These are phyloP conservation scores for Suillus decipiens DNA, from an alignment of 768 basidiomycete species.

Conservation along the genomic window DNA sequence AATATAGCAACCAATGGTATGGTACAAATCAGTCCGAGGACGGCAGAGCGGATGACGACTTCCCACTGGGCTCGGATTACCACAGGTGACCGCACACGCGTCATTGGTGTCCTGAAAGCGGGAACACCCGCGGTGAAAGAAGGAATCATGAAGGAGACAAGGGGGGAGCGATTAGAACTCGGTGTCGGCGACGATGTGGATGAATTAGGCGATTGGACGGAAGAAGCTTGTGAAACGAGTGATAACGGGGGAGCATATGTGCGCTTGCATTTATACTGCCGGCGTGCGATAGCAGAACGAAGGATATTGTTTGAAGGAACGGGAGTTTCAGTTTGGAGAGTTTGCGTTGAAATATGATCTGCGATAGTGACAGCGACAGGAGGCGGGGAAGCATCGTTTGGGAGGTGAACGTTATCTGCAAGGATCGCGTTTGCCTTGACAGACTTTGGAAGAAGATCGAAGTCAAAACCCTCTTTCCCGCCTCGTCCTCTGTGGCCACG, in stretches of 20 bases:
- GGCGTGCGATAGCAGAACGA: conserved; percentile 21
- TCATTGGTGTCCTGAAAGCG: conserved; percentile 70
- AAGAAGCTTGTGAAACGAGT: conserved; percentile 5
- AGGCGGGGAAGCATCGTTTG: background rate
- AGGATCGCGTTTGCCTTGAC: background rate
- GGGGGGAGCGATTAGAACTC: conserved; percentile 13
- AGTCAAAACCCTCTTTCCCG: conserved; percentile 26
- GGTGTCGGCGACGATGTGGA: background rate
- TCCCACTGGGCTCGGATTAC: conserved; percentile 86
- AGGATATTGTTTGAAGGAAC: background rate
- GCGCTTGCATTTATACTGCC: conserved; percentile 33
- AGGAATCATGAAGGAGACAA: conserved; percentile 19
- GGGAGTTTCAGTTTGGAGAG: background rate
- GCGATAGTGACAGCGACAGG: background rate
- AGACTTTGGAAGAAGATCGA: conserved; percentile 26
- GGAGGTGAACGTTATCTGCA: background rate
- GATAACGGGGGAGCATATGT: conserved; percentile 8
- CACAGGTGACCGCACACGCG: conserved; percentile 65
- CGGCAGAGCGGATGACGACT: conserved; percentile 65
- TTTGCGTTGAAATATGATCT: background rate
- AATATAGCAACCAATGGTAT: conserved; percentile 32
- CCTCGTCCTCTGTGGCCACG: conserved; percentile 17
- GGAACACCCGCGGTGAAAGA: conserved; percentile 51
- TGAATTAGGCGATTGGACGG: background rate
- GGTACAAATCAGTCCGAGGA: conserved; percentile 45